phyloP scores from a whole-genome alignment of 768 basidiomycete species.

The Rickenella mellea region DNA sequence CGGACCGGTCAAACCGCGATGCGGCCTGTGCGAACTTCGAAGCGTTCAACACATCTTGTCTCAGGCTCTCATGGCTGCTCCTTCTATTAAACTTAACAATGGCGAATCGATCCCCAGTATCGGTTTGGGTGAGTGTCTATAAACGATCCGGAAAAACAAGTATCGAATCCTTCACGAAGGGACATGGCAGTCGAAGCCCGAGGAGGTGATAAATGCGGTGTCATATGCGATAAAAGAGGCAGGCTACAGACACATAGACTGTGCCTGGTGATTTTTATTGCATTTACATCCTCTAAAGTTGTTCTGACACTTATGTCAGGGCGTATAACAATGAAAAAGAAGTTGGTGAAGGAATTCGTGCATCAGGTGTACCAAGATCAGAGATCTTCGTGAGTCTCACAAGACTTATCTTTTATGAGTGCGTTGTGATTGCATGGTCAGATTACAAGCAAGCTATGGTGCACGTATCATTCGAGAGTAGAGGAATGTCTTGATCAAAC shows the following conservation, averaged over 20 bases:
- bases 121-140: constrained; percentile 26
- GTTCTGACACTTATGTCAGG: constrained; percentile 22
- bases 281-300: background rate
- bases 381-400: constrained; percentile 50
- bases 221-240: constrained; percentile 58
- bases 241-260: constrained; percentile 74
- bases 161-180: constrained; percentile 29
- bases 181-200: constrained; percentile 73
- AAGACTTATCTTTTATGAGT: background rate
- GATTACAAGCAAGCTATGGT: constrained; percentile 69
- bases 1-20: constrained; percentile 15
- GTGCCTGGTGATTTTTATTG: constrained; percentile 35
- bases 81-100: constrained; percentile 52
- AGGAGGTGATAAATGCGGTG: constrained; percentile 66
- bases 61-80: constrained; percentile 24
- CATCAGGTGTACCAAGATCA: constrained; percentile 65
- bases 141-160: background rate
- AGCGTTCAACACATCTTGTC: background rate
- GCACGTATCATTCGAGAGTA: constrained; percentile 59
- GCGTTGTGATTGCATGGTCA: constrained; percentile 15
- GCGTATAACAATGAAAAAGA: constrained; percentile 71
- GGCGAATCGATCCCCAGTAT: constrained; percentile 44
- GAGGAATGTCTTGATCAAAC: constrained; percentile 69
- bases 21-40: background rate
- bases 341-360: constrained; percentile 73